Percentiles rank a stretch among this genome's conserved stretches.
Conservation (phyloP, 352 stramenopile genomes). For the Phytophthora gonapodyides region DNA sequence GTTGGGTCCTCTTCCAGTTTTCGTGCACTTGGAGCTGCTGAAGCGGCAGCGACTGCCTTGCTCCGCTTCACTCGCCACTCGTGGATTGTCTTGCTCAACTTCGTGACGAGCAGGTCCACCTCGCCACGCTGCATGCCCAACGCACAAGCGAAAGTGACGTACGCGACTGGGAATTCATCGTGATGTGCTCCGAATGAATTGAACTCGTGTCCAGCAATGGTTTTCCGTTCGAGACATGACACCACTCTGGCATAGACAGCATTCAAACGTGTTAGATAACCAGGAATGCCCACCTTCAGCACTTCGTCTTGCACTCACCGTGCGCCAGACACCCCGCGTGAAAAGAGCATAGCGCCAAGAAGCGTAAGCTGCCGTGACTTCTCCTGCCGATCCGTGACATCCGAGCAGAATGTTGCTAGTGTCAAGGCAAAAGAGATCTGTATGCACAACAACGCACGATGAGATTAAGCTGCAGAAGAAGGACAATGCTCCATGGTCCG, state of each 20-base stretch:
- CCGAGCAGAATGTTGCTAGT: slow-evolving; percentile 67
- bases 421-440: slow-evolving; percentile 92
- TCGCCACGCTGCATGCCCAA: slow-evolving; percentile 94
- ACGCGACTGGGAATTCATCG: slow-evolving; percentile 88
- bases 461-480: background rate
- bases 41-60: slow-evolving; percentile 1
- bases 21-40: slow-evolving; percentile 2
- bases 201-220: slow-evolving; percentile 92
- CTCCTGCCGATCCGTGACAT: slow-evolving; percentile 31
- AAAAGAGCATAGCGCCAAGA: slow-evolving; percentile 99
- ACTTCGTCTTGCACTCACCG: slow-evolving; percentile 41
- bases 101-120: slow-evolving; percentile 91
- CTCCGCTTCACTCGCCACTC: slow-evolving; percentile 76
- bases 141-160: slow-evolving; percentile 97
- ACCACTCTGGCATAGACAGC: slow-evolving; percentile 75
- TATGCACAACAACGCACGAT: slow-evolving; percentile 1
- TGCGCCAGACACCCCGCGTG: slow-evolving; percentile 95
- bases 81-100: slow-evolving; percentile 92
- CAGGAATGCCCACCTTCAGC: background rate
- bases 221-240: slow-evolving; percentile 81
- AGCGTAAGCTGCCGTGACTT: slow-evolving; percentile 66
- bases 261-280: slow-evolving; percentile 12
- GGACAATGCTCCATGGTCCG: background rate
- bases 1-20: background rate
- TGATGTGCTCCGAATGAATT: slow-evolving; percentile 93